These are phyloP conservation scores for Trypanosoma cruzi DNA, from an alignment of 208 protist genomes.

Conservation along the genomic window DNA sequence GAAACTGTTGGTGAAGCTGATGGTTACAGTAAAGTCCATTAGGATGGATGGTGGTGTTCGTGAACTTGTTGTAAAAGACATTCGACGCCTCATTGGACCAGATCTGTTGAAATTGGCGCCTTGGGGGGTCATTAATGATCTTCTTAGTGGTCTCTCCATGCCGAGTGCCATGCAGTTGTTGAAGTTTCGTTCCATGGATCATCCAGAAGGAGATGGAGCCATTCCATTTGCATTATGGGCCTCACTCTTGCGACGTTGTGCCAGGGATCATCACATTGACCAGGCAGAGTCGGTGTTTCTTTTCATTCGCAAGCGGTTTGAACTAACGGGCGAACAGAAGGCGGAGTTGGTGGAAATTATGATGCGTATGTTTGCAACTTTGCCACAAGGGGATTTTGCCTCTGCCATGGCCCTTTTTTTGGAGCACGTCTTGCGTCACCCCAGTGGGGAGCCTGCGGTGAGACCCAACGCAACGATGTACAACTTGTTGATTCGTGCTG, in stretches of 20 bases:
- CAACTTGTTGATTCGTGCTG: conserved; percentile 66
- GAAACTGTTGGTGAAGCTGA: conserved; percentile 74
- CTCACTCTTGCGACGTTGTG: conserved; percentile 77
- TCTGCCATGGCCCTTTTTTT: conserved; percentile 66
- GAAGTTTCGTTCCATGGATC: conserved; percentile 32
- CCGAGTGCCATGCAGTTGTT: conserved; percentile 82
- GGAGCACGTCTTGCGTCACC: conserved; percentile 65
- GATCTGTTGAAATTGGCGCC: conserved; percentile 44
- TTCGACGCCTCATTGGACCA: conserved; percentile 57
- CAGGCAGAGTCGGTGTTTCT: conserved; percentile 79
- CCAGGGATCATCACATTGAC: conserved; percentile 68
- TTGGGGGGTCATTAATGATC: conserved; percentile 83
- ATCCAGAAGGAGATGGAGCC: conserved; percentile 27
- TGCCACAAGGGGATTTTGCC: conserved; percentile 66
- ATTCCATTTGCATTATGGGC: conserved; percentile 86
- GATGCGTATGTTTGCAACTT: conserved; percentile 87
- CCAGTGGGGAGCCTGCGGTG: conserved; percentile 49
- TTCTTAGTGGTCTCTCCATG: conserved; percentile 73
- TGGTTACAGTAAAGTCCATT: conserved; percentile 66
- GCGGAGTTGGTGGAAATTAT: conserved; percentile 86
- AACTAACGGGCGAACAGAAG: conserved; percentile 47
- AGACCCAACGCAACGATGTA: conserved; percentile 53
- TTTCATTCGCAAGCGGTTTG: conserved; percentile 72
- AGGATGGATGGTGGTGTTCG: conserved; percentile 78
- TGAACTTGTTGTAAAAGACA: conserved; percentile 64